Evolutionary conservation across 2,329 filamentous ascomycete genomes (phyloP).

Genomic region (Beauveria asiatica): DNA sequence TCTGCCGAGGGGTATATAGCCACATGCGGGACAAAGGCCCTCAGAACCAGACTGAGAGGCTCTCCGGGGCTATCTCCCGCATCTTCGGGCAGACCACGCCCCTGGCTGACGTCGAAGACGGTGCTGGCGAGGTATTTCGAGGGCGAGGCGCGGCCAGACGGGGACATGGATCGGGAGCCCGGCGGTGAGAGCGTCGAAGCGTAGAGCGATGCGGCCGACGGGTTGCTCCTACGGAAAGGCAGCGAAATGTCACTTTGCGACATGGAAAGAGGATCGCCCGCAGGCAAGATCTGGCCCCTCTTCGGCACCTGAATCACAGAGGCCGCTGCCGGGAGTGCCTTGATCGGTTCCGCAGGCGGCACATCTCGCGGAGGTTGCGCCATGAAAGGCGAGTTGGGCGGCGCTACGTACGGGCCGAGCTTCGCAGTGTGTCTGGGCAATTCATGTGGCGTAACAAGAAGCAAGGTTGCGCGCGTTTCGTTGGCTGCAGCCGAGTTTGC

Average conservation of each 20-base stretch:
- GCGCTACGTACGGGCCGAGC: constrained; percentile 14
- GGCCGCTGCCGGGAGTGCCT: constrained; percentile 59
- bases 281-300: constrained; percentile 48
- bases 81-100: constrained; percentile 36
- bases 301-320: constrained; percentile 52
- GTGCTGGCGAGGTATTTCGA: constrained; percentile 50
- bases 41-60: constrained; percentile 60
- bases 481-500: constrained; percentile 18
- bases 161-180: constrained; percentile 59
- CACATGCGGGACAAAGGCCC: constrained; percentile 82
- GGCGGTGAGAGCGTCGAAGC: constrained; percentile 60
- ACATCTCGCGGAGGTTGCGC: constrained; percentile 57
- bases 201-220: constrained; percentile 53
- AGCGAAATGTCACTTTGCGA: constrained; percentile 45
- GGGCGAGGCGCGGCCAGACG: constrained; percentile 50
- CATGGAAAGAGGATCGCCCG: constrained; percentile 36
- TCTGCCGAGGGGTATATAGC: constrained; percentile 81
- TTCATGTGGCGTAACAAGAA: constrained; percentile 14
- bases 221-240: constrained; percentile 45
- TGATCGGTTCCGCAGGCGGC: constrained; percentile 57
- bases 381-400: constrained; percentile 43
- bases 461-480: constrained; percentile 17
- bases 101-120: constrained; percentile 42
- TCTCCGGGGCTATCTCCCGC: constrained; percentile 41
- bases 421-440: not conserved